phyloP scores from a whole-genome alignment of 2,329 filamentous ascomycete species.

The Cercospora sesami region DNA sequence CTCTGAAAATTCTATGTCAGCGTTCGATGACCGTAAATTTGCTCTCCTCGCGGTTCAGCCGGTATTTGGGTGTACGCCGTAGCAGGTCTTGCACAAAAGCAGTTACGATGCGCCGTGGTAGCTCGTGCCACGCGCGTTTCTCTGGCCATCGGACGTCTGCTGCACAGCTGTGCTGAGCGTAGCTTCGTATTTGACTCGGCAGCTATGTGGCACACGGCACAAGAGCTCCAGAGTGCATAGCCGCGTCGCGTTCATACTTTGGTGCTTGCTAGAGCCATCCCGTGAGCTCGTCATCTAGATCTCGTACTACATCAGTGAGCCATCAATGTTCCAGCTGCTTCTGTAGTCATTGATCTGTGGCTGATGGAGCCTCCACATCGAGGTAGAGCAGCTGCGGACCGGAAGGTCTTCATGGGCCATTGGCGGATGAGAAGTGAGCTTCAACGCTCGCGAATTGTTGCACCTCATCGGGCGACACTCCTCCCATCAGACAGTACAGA shows the following conservation, averaged over 20 bases:
- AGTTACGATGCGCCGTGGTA: not conserved
- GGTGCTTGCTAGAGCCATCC: not conserved
- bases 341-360: not conserved
- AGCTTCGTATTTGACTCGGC: slow-evolving; percentile 3
- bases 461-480: not conserved
- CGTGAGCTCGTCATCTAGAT: not conserved
- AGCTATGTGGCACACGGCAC: not conserved
- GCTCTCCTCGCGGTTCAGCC: not conserved
- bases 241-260: not conserved
- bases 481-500: not conserved
- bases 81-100: not conserved
- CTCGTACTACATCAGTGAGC: not conserved
- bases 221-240: not conserved
- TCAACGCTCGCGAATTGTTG: not conserved
- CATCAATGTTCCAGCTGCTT: not conserved
- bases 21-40: not conserved
- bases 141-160: not conserved
- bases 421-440: not conserved
- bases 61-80: not conserved
- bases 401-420: not conserved
- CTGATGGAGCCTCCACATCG: not conserved
- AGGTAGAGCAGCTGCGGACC: not conserved
- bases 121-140: not conserved
- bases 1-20: not conserved
- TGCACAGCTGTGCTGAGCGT: not conserved